Conservation (phyloP, 441 rosid genomes). For the Erysimum pusillum region DNA sequence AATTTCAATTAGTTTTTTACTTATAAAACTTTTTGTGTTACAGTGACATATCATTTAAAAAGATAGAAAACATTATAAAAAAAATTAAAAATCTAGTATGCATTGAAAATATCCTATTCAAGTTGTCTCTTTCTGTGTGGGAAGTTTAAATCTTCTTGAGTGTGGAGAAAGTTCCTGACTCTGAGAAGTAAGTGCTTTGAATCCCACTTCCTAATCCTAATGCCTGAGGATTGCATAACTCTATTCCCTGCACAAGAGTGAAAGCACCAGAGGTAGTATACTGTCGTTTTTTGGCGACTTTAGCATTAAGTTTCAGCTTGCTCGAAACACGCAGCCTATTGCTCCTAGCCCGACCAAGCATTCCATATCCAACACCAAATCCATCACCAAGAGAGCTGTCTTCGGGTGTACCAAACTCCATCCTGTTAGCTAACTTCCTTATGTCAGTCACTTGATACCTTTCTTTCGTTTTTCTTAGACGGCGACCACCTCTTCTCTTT, state of each 20-base stretch:
- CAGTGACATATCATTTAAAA: too few relatives aligned
- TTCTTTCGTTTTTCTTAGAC: slow-evolving; percentile 92
- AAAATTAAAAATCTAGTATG: not conserved
- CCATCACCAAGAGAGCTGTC: slow-evolving; percentile 98
- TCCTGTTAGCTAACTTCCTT: slow-evolving; percentile 94
- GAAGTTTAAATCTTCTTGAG: slow-evolving; percentile 65
- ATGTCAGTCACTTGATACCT: slow-evolving; percentile 93
- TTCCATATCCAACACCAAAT: slow-evolving; percentile 95
- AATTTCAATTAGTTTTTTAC: too few relatives aligned
- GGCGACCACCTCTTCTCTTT: slow-evolving; percentile 91
- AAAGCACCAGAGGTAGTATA: slow-evolving; percentile 79
- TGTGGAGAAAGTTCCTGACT: slow-evolving; percentile 84
- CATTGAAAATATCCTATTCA: not conserved
- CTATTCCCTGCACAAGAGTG: slow-evolving; percentile 95
- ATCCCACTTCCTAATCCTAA: slow-evolving; percentile 84
- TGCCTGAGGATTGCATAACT: slow-evolving; percentile 87
- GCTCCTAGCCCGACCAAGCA: slow-evolving; percentile 98
- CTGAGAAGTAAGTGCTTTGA: slow-evolving; percentile 92
- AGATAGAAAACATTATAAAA: too few relatives aligned
- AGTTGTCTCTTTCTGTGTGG: not conserved
- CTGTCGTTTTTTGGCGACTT: slow-evolving; percentile 73
- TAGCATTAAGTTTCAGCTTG: slow-evolving; percentile 91
- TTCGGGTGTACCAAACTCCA: slow-evolving; percentile 93
- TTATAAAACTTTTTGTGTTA: too few relatives aligned
- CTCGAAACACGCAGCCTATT: slow-evolving; percentile 90